Conservation (phyloP, 257 asterid species). For the Eucommia ulmoides region DNA sequence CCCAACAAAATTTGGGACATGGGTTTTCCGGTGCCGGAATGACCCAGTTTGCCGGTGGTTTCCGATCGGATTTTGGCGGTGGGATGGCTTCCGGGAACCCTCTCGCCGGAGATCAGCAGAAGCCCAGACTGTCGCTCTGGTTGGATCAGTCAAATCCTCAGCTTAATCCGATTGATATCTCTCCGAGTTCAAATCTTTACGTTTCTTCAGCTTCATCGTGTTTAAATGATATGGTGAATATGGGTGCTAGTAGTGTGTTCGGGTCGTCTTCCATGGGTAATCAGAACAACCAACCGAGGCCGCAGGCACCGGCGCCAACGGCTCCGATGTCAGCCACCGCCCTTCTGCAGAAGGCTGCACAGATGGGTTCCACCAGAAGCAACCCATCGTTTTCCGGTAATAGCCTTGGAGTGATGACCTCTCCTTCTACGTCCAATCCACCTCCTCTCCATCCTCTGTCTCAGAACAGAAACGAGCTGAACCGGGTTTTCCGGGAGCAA, state of each 20-base stretch:
- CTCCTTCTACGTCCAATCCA: constrained; percentile 25
- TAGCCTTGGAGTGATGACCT: constrained; percentile 41
- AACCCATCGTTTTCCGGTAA: no score
- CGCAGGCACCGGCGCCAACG: no score
- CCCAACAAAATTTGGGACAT: constrained; percentile 22
- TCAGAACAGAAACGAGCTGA: constrained; percentile 30
- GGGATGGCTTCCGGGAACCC: constrained; percentile 15
- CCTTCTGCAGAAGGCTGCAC: no score
- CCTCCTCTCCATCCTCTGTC: constrained; percentile 12
- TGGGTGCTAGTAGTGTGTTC: constrained; percentile 26
- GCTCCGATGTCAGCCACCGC: constrained; percentile 85
- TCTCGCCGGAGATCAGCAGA: constrained; percentile 16
- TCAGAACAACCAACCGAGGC: constrained; percentile 11
- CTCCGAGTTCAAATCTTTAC: constrained; percentile 22
- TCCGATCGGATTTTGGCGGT: constrained; percentile 19
- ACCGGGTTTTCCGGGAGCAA: constrained; percentile 30
- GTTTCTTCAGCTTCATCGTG: constrained; percentile 17
- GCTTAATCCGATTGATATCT: constrained; percentile 10
- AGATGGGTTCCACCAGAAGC: no score
- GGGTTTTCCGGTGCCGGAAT: constrained; percentile 19
- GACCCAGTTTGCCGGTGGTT: constrained; percentile 20
- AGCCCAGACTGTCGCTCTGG: constrained; percentile 50
- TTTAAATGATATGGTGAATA: constrained; percentile 38
- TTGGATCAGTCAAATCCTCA: constrained; percentile 23
- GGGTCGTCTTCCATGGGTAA: constrained; percentile 22